Percentiles rank a stretch among this genome's conserved stretches.
phyloP scores from a whole-genome alignment of 352 stramenopile genomes.

The Phytopythium sindhum region DNA sequence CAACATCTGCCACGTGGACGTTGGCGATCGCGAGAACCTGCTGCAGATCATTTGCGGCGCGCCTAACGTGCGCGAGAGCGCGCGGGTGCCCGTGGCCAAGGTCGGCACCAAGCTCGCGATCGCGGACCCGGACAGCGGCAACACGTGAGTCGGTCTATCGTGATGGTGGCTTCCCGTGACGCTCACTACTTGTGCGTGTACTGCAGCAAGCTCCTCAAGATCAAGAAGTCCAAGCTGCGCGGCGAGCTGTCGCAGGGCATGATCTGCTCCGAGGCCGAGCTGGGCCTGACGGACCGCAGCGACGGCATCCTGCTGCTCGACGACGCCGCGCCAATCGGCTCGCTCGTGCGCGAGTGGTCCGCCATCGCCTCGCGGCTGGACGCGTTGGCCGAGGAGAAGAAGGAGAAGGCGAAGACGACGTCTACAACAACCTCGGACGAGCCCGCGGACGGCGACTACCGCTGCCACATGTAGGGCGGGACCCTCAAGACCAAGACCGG shows the following conservation, averaged over 20 bases:
- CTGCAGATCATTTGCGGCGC: conserved; percentile 80
- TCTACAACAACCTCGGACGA: neutral
- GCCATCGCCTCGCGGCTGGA: conserved; percentile 33
- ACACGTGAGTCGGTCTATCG: conserved; percentile 33
- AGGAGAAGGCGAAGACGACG: neutral
- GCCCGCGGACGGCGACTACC: conserved; percentile 1
- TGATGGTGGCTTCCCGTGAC: neutral
- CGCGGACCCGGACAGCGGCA: conserved; percentile 40
- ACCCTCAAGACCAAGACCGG: neutral
- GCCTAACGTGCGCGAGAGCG: conserved; percentile 54
- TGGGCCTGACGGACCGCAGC: conserved; percentile 55
- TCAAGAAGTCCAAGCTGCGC: conserved; percentile 83
- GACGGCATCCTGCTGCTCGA: conserved; percentile 70
- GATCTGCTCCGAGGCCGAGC: conserved; percentile 80
- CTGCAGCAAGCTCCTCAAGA: conserved; percentile 71
- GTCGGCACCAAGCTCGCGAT: conserved; percentile 60
- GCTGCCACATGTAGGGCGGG: conserved; percentile 10
- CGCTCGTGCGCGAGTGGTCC: conserved; percentile 39
- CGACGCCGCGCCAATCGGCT: conserved; percentile 48
- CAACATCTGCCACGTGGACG: conserved; percentile 63
- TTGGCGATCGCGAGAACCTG: conserved; percentile 51
- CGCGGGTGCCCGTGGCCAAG: conserved; percentile 61
- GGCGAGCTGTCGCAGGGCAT: conserved; percentile 76
- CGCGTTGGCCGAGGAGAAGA: neutral
- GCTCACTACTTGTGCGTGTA: conserved; percentile 8